phyloP scores from a whole-genome alignment of 2,329 filamentous ascomycete species.

The Ophiostoma tasmaniense region DNA sequence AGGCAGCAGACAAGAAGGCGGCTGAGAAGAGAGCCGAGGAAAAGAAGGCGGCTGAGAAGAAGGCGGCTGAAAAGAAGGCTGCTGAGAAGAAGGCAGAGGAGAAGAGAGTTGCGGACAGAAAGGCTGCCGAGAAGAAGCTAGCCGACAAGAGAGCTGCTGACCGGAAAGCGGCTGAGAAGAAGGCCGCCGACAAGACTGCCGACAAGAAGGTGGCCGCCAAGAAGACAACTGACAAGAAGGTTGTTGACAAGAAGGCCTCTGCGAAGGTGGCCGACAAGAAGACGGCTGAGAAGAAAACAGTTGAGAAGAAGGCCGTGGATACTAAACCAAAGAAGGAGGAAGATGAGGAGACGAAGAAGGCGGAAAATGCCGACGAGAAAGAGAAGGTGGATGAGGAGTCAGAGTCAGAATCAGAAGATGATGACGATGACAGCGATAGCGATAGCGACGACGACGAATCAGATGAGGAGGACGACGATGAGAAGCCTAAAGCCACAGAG shows the following conservation, averaged over 20 bases:
- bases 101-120: not conserved
- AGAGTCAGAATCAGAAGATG: constrained; percentile 13
- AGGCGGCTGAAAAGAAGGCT: constrained; percentile 1
- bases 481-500: constrained; percentile 26
- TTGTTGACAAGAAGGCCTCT: constrained; percentile 5
- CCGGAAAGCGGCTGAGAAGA: not conserved
- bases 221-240: constrained; percentile 2
- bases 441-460: constrained; percentile 19
- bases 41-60: constrained; percentile 4
- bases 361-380: not conserved
- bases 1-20: not conserved
- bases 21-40: constrained; percentile 1
- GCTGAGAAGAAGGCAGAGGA: not conserved
- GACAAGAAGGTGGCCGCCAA: constrained; percentile 2
- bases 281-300: not conserved
- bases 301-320: not conserved
- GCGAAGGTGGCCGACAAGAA: constrained; percentile 5
- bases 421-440: constrained; percentile 16
- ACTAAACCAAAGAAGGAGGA: constrained; percentile 12
- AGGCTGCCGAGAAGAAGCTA: not conserved
- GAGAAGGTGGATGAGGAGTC: constrained; percentile 17
- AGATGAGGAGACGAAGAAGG: constrained; percentile 5
- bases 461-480: constrained; percentile 19
- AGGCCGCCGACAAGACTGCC: not conserved
- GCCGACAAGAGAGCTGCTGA: not conserved